Conservation (phyloP, 805 yeast genomes). For the Candida ortonii region DNA sequence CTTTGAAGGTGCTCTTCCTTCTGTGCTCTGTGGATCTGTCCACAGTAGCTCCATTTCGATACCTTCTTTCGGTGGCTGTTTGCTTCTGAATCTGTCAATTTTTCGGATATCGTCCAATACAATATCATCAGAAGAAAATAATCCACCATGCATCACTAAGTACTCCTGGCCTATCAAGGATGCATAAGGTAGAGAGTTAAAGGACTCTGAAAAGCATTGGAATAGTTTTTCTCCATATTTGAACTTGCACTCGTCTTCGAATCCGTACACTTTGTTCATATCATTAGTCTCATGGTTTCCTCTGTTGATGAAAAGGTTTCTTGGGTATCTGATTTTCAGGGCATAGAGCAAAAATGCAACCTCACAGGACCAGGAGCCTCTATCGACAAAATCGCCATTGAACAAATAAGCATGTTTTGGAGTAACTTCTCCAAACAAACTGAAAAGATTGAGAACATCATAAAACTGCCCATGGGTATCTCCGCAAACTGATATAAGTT, state of each 20-base stretch:
- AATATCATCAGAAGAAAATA: slow-evolving; percentile 74
- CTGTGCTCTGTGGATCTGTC: slow-evolving; percentile 87
- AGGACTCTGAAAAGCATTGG: slow-evolving; percentile 80
- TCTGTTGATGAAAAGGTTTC: slow-evolving; percentile 70
- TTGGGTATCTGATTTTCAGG: slow-evolving; percentile 74
- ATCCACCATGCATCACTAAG: slow-evolving; percentile 93
- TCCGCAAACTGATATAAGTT: slow-evolving; percentile 82
- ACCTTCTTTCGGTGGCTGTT: slow-evolving; percentile 89
- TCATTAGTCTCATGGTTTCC: slow-evolving; percentile 97
- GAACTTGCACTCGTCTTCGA: slow-evolving; percentile 91
- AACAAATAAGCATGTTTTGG: slow-evolving; percentile 73
- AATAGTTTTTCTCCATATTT: slow-evolving; percentile 81
- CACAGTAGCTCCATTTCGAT: slow-evolving; percentile 94
- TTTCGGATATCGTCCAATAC: slow-evolving; percentile 71
- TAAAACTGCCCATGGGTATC: slow-evolving; percentile 97
- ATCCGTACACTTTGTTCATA: slow-evolving; percentile 96
- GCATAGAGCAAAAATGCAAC: slow-evolving; percentile 80
- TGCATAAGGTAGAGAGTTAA: slow-evolving; percentile 83
- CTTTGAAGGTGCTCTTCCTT: slow-evolving; percentile 84
- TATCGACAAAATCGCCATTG: slow-evolving; percentile 96
- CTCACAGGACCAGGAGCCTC: slow-evolving; percentile 98
- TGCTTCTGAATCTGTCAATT: slow-evolving; percentile 59
- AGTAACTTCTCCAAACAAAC: slow-evolving; percentile 66
- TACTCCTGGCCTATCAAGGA: slow-evolving; percentile 75
- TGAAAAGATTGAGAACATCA: slow-evolving; percentile 80